Base-by-base conservation (phyloP, 148 eudicot genomes). In the Talinum fruticosum region DNA sequence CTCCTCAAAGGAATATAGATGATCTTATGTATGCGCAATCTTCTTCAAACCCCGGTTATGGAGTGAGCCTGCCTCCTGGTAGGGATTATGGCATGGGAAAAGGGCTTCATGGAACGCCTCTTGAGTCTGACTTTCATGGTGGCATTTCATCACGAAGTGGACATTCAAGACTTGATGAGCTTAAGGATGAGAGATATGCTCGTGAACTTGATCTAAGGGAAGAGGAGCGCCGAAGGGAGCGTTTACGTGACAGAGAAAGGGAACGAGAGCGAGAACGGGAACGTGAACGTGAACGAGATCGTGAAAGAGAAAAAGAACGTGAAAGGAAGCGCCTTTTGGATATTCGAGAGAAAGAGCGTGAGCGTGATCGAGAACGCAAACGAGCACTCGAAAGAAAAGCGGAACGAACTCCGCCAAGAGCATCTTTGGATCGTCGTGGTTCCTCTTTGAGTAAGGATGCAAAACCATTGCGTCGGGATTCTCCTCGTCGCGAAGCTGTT, bases 51-150 rank as follows among this genome's bases (percentile, higher is more conserved):
- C 96, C 99, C 76, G 94, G 97, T 62, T 96, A 96, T 86, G 99
- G 99, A 78, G 94, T 96, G 61, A 96, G 99, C 84, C 88, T 96
- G 66, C 99, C 99, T 76, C 97, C 99, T 45, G 99, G 99, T 14
- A 96, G 99, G 82, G 97, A 93, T 80, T 96, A 96, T 81, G 92
- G 94, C 79, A 75, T 87, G 57, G 93, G 97, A 68, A 96, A 96
- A 82, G 96, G 93, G 78, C 91, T 95, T 68, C 97, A 86, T 76
- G 92, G 87, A 24, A 78, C 90, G 37, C 69, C 91, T 8, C 87
- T 86, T 49, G 97, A 96, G 38, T 76, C 88, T 6, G 97, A 92
- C 66, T 92, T 89, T 83, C 86, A 90, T 68, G 86, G 84, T 79
- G 80, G 79, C 77, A 76, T 89, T 77, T 82, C 87, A 30, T 80